Conservation (phyloP, 2,329 filamentous ascomycete species). For the Trichoderma sp. region DNA sequence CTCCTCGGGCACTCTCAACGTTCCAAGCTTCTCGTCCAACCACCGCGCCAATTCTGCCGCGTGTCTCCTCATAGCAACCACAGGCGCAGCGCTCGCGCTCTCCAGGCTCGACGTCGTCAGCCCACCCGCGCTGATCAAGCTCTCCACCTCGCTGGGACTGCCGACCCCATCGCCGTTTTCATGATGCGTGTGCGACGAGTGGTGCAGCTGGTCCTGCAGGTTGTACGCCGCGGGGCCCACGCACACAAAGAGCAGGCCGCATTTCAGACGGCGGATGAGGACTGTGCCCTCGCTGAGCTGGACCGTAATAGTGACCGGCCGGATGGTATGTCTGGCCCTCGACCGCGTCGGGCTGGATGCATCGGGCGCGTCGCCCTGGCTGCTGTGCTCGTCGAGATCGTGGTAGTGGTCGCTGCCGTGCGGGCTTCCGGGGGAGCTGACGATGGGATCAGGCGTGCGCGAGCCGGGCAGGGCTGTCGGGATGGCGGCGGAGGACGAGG, state of each 20-base stretch:
- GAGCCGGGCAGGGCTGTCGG: constrained; percentile 46
- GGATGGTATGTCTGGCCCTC: constrained; percentile 30
- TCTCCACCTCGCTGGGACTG: constrained; percentile 49
- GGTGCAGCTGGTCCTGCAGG: constrained; percentile 26
- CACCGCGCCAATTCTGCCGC: constrained; percentile 61
- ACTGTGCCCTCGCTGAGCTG: constrained; percentile 61
- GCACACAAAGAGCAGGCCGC: constrained; percentile 63
- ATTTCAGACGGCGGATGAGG: constrained; percentile 58
- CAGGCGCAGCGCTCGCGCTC: constrained; percentile 46
- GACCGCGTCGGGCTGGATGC: constrained; percentile 1
- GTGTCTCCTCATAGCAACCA: constrained; percentile 56
- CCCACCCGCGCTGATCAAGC: constrained; percentile 48
- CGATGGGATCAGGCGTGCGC: constrained; percentile 34
- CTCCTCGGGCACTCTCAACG: constrained; percentile 56
- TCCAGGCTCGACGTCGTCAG: constrained; percentile 47
- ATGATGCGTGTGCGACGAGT: constrained; percentile 26
- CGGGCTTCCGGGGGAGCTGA: constrained; percentile 31
- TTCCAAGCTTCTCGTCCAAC: constrained; percentile 61
- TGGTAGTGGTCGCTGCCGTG: constrained; percentile 29
- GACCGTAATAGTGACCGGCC: constrained; percentile 54
- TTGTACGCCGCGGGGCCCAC: constrained; percentile 50
- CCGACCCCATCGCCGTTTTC: constrained; percentile 41
- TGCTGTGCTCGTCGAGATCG: background rate
- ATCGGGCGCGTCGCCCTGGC: background rate
- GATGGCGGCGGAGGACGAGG: constrained; percentile 46